phyloP scores from a whole-genome alignment of 225 moss, liverwort and hornwort genomes.

The Marchantia polymorpha region DNA sequence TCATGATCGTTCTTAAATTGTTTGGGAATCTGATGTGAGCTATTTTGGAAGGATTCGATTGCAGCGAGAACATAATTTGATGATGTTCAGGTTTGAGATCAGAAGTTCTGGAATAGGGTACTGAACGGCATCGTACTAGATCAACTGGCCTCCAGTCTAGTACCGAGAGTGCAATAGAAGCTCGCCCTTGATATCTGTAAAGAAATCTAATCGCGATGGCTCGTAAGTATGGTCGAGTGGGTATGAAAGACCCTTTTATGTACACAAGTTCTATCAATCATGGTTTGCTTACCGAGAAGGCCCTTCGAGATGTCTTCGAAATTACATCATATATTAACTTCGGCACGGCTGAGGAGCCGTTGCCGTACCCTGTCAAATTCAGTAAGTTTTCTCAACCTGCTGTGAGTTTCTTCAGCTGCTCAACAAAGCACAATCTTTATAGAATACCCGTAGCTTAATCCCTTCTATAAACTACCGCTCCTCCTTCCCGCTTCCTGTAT shows the following conservation, averaged over 20 bases:
- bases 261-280: conserved; percentile 68
- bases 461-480: no score
- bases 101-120: not conserved
- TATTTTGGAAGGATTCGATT: not conserved
- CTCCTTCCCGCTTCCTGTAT: no score
- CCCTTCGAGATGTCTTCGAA: conserved; percentile 76
- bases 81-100: not conserved
- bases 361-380: conserved; percentile 58
- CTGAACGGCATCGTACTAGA: no score
- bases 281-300: conserved; percentile 74
- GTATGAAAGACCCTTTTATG: conserved; percentile 39
- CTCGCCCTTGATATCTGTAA: not conserved
- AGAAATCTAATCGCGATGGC: conserved; percentile 1
- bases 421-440: not conserved
- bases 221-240: conserved; percentile 28
- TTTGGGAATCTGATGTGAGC: not conserved
- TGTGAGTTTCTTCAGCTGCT: not conserved
- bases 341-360: conserved; percentile 70
- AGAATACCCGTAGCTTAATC: no score
- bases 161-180: not conserved
- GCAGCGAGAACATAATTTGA: not conserved
- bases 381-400: conserved; percentile 36
- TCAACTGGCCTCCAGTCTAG: not conserved
- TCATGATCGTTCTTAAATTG: not conserved
- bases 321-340: conserved; percentile 69